Evolutionary conservation across 495 filamentous ascomycete genomes (phyloP).

Genomic region (Aspergillus kassunensis): DNA sequence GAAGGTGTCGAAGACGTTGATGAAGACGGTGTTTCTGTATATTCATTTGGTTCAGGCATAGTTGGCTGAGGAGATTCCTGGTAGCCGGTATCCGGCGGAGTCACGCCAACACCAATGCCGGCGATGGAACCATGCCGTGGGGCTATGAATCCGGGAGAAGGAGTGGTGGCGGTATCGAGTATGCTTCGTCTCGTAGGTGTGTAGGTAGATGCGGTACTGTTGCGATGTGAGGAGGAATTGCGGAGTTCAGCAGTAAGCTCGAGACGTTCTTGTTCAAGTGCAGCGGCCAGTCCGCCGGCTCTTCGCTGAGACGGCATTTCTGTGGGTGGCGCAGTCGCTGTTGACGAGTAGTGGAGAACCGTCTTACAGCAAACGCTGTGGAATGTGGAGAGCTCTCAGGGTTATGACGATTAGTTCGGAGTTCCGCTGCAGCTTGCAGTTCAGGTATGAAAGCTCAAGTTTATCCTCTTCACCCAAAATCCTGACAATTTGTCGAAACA

Average conservation of each 20-base stretch:
- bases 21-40: constrained; percentile 6
- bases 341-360: constrained; percentile 8
- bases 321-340: constrained; percentile 11
- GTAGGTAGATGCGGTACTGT: constrained; percentile 13
- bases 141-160: constrained; percentile 23
- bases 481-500: neutral
- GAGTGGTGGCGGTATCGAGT: constrained; percentile 20
- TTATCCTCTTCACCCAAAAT: neutral
- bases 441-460: neutral
- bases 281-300: constrained; percentile 14
- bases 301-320: constrained; percentile 6
- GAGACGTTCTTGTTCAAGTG: constrained; percentile 23
- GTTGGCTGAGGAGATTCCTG: constrained; percentile 13
- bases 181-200: constrained; percentile 20
- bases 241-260: constrained; percentile 17
- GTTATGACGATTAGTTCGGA: neutral
- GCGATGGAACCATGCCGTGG: constrained; percentile 42
- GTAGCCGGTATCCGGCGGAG: constrained; percentile 15
- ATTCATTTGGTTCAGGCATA: neutral
- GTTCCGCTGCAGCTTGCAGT: constrained; percentile 1
- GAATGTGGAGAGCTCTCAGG: constrained; percentile 6
- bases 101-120: constrained; percentile 31
- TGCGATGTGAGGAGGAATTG: constrained; percentile 25
- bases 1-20: constrained; percentile 17
- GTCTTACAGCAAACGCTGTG: constrained; percentile 4